Conservation (phyloP, 108 stramenopile species). For the Phaeodactylum tricornutum region DNA sequence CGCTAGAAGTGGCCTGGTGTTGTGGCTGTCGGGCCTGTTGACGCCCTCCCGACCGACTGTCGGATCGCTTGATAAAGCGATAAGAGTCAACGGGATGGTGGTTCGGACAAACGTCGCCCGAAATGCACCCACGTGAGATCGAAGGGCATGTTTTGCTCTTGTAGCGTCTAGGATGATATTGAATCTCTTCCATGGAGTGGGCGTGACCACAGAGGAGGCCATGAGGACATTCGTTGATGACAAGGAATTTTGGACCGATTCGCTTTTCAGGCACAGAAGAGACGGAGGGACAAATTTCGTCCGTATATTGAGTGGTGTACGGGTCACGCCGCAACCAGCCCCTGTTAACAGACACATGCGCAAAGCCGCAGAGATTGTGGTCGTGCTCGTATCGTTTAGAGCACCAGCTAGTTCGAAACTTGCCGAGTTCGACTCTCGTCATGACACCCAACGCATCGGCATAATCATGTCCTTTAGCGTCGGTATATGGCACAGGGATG, state of each 20-base stretch:
- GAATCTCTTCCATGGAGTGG: constrained; percentile 75
- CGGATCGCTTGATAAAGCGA: constrained; percentile 9
- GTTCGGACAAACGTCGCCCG: constrained; percentile 70
- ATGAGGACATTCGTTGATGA: constrained; percentile 51
- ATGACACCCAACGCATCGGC: constrained; percentile 43
- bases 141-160: constrained; percentile 45
- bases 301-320: constrained; percentile 31
- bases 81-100: constrained; percentile 30
- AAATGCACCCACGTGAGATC: constrained; percentile 22
- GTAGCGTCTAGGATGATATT: constrained; percentile 64
- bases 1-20: constrained; percentile 5
- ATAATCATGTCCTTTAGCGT: neutral
- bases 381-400: constrained; percentile 84
- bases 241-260: constrained; percentile 39
- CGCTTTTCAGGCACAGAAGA: constrained; percentile 15
- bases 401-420: constrained; percentile 80
- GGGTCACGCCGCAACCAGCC: constrained; percentile 83
- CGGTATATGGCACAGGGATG: constrained; percentile 15
- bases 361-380: constrained; percentile 69
- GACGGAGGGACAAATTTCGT: constrained; percentile 52
- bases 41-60: constrained; percentile 27
- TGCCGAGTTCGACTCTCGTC: constrained; percentile 43
- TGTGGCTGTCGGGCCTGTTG: constrained; percentile 32
- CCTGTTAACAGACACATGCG: constrained; percentile 67
- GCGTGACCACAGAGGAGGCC: constrained; percentile 46